Conservation (phyloP, 2,329 filamentous ascomycete species). For the Didymella arachidicola region DNA sequence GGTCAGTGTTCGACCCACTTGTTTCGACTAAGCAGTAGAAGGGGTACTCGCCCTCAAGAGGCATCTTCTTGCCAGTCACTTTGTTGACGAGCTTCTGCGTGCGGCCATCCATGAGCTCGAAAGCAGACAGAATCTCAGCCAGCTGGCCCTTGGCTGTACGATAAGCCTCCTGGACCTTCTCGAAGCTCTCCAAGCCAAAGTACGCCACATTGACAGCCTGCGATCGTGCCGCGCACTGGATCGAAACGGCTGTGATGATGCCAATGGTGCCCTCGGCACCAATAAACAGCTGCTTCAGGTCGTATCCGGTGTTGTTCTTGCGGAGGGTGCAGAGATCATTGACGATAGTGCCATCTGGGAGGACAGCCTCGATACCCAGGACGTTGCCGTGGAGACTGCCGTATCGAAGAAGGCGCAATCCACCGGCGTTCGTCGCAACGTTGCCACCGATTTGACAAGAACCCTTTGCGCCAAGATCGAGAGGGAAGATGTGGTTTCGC, state of each 20-base stretch:
- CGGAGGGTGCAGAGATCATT: slow-evolving; percentile 86
- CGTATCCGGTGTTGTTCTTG: slow-evolving; percentile 99
- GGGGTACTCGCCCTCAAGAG: slow-evolving; percentile 82
- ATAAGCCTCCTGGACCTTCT: slow-evolving; percentile 87
- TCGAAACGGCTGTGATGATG: slow-evolving; percentile 88
- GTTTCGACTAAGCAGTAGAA: slow-evolving; percentile 99
- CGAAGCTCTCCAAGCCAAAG: slow-evolving; percentile 88
- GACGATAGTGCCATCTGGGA: slow-evolving; percentile 91
- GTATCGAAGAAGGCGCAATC: slow-evolving; percentile 86
- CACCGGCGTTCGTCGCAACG: slow-evolving; percentile 93
- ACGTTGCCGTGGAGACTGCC: slow-evolving; percentile 94
- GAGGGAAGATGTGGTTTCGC: slow-evolving; percentile 86
- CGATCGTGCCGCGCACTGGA: slow-evolving; percentile 86
- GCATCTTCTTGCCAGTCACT: slow-evolving; percentile 78
- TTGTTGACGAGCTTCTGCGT: slow-evolving; percentile 70
- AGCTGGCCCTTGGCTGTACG: slow-evolving; percentile 87
- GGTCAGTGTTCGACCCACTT: slow-evolving; percentile 90
- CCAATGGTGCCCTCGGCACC: slow-evolving; percentile 94
- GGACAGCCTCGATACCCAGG: slow-evolving; percentile 88
- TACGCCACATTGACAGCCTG: slow-evolving; percentile 94
- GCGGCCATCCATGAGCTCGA: slow-evolving; percentile 92
- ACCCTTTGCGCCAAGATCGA: slow-evolving; percentile 97
- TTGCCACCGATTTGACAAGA: slow-evolving; percentile 97
- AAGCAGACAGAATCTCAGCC: slow-evolving; percentile 94
- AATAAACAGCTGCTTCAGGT: slow-evolving; percentile 96